These are phyloP conservation scores for Simplicillium sp. DNA, from an alignment of 2,329 filamentous ascomycete genomes.

Conservation along the genomic window DNA sequence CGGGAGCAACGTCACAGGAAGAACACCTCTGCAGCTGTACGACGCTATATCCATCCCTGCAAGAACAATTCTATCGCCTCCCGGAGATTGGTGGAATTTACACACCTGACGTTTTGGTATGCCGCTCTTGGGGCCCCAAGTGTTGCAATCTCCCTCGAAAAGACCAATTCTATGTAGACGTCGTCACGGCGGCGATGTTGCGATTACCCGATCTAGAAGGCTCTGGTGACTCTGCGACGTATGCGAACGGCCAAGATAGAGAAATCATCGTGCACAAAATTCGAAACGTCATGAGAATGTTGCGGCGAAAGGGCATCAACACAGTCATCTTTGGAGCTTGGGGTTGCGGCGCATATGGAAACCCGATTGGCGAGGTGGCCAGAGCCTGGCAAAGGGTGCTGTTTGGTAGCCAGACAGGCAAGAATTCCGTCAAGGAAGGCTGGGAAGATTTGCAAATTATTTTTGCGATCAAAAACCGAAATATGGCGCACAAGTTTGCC, in stretches of 20 bases:
- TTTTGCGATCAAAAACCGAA: slow-evolving; percentile 42
- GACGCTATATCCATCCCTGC: slow-evolving; percentile 48
- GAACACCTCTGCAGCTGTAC: slow-evolving; percentile 52
- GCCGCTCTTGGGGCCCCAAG: slow-evolving; percentile 29
- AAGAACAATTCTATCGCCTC: slow-evolving; percentile 48
- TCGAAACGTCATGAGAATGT: slow-evolving; percentile 44
- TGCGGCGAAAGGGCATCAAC: slow-evolving; percentile 30
- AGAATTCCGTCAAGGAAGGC: slow-evolving; percentile 3
- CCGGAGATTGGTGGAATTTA: slow-evolving; percentile 48
- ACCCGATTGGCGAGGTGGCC: slow-evolving; percentile 50
- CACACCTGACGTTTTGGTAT: slow-evolving; percentile 50
- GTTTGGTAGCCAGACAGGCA: slow-evolving; percentile 7
- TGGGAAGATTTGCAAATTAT: slow-evolving; percentile 29
- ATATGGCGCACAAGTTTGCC: slow-evolving; percentile 39
- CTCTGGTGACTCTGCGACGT: slow-evolving; percentile 22
- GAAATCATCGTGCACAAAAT: slow-evolving; percentile 46
- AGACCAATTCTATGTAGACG: slow-evolving; percentile 50
- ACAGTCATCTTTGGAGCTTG: slow-evolving; percentile 52
- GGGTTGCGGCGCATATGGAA: slow-evolving; percentile 56
- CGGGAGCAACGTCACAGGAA: slow-evolving; percentile 51
- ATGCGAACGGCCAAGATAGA: slow-evolving; percentile 36
- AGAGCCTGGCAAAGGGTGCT: slow-evolving; percentile 34
- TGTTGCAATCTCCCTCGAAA: slow-evolving; percentile 27
- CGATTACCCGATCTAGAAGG: slow-evolving; percentile 43
- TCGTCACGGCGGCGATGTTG: slow-evolving; percentile 48